These are phyloP conservation scores for Purshia tridentata DNA, from an alignment of 306 rosid genomes.

Conservation along the genomic window DNA sequence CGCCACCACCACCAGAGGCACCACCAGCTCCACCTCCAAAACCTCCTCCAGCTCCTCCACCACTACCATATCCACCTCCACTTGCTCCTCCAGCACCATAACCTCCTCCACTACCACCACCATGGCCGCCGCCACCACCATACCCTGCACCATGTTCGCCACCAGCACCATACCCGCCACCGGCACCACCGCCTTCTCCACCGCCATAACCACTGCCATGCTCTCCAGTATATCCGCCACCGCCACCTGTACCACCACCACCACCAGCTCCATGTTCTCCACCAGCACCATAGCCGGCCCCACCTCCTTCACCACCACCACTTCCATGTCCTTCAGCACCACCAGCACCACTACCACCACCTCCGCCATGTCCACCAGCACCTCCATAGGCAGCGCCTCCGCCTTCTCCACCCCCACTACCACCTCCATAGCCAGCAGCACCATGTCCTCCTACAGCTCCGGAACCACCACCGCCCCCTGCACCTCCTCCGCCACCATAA, in stretches of 20 bases:
- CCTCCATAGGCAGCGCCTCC: conserved; percentile 20
- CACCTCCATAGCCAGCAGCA: conserved; percentile 39
- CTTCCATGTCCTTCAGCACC: no score
- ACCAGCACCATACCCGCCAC: conserved; percentile 28
- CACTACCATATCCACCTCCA: conserved; percentile 42
- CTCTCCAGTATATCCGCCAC: conserved; percentile 8
- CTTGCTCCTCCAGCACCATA: conserved; percentile 36
- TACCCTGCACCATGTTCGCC: conserved; percentile 25
- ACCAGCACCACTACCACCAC: conserved; percentile 29
- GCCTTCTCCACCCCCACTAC: conserved; percentile 33
- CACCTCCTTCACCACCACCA: conserved; percentile 33
- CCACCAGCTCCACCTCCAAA: conserved; percentile 19
- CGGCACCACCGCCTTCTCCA: conserved; percentile 20
- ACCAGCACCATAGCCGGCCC: conserved; percentile 34
- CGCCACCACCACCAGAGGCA: conserved; percentile 28
- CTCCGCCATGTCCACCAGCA: conserved; percentile 26
- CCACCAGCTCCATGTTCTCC: conserved; percentile 24
- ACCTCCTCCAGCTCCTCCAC: conserved; percentile 37
- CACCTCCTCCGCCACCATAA: conserved; percentile 46
- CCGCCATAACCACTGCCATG: conserved; percentile 22
- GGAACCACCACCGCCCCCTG: conserved; percentile 30
- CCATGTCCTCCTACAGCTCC: conserved; percentile 28
- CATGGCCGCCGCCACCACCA: conserved; percentile 23
- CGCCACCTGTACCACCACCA: conserved; percentile 26
- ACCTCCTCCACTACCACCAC: conserved; percentile 32